Conservation (phyloP, 345 rosid genomes). For the Leavenworthia alabamica region DNA sequence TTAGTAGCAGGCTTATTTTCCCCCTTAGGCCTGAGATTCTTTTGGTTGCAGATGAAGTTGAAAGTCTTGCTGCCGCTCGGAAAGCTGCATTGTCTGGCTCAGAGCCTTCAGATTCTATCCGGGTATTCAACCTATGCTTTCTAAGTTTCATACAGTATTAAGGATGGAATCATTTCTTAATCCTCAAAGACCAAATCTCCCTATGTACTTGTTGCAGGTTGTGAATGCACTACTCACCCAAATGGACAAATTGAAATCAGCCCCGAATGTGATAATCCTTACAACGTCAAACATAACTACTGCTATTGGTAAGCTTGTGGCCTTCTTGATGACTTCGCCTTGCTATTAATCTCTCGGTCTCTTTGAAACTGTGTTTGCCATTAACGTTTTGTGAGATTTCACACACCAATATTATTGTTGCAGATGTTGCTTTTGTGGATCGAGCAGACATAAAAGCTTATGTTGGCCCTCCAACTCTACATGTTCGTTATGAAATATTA, state of each 20-base stretch:
- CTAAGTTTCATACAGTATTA: background rate
- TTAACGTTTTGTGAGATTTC: background rate
- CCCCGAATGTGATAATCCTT: constrained; percentile 81
- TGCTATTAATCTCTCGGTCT: background rate
- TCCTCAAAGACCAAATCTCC: background rate
- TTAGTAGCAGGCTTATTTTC: constrained; percentile 21
- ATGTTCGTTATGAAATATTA: constrained; percentile 87
- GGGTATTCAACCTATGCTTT: constrained; percentile 44
- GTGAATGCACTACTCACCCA: constrained; percentile 96
- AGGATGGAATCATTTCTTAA: background rate
- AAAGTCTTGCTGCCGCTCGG: constrained; percentile 98
- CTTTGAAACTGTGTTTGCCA: background rate
- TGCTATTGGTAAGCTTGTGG: constrained; percentile 74
- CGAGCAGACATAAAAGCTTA: constrained; percentile 98
- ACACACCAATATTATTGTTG: constrained; percentile 14
- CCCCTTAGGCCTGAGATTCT: constrained; percentile 19
- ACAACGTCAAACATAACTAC: constrained; percentile 97
- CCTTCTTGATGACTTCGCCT: background rate
- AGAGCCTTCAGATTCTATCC: constrained; percentile 96
- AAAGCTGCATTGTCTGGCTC: constrained; percentile 97
- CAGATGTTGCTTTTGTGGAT: constrained; percentile 95
- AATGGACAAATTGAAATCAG: constrained; percentile 91
- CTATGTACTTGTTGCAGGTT: constrained; percentile 48
- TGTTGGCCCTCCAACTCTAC: constrained; percentile 91
- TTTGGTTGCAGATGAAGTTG: constrained; percentile 84